phyloP scores from a whole-genome alignment of 2,329 filamentous ascomycete species.

The Colletotrichum lindemuthianum region DNA sequence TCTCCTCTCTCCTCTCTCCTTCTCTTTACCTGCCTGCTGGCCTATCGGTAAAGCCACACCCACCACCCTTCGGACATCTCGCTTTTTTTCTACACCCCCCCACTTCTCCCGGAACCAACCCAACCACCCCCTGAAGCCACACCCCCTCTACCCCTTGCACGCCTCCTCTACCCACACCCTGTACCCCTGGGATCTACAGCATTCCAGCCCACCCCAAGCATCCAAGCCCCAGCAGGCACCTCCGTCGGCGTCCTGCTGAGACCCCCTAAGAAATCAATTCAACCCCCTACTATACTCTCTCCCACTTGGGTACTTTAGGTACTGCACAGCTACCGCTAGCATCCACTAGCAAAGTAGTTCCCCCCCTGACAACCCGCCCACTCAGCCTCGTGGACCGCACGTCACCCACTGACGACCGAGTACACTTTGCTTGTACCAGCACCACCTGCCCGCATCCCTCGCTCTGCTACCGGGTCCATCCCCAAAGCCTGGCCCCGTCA shows the following conservation, averaged over 20 bases:
- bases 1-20: background rate
- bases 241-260: slow-evolving; percentile 35
- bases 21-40: slow-evolving; percentile 8
- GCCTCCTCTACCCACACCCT: slow-evolving; percentile 17
- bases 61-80: background rate
- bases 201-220: slow-evolving; percentile 36
- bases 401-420: slow-evolving; percentile 51
- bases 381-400: slow-evolving; percentile 57
- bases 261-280: slow-evolving; percentile 33
- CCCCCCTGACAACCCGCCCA: slow-evolving; percentile 33
- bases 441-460: slow-evolving; percentile 34
- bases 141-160: slow-evolving; percentile 26
- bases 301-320: too few species aligned
- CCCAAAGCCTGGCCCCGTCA: slow-evolving; percentile 23
- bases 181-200: slow-evolving; percentile 35
- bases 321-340: slow-evolving; percentile 16
- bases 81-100: slow-evolving; percentile 6
- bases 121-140: slow-evolving; percentile 12
- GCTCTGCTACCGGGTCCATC: slow-evolving; percentile 29
- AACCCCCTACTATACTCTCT: slow-evolving; percentile 22
- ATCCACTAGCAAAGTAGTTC: slow-evolving; percentile 19
- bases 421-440: too few species aligned
- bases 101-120: slow-evolving; percentile 6
- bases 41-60: slow-evolving; percentile 6
- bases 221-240: slow-evolving; percentile 36